Percentiles rank a stretch among this genome's conserved stretches.
Conservation (phyloP, 768 basidiomycete genomes). For the Russula earlei region DNA sequence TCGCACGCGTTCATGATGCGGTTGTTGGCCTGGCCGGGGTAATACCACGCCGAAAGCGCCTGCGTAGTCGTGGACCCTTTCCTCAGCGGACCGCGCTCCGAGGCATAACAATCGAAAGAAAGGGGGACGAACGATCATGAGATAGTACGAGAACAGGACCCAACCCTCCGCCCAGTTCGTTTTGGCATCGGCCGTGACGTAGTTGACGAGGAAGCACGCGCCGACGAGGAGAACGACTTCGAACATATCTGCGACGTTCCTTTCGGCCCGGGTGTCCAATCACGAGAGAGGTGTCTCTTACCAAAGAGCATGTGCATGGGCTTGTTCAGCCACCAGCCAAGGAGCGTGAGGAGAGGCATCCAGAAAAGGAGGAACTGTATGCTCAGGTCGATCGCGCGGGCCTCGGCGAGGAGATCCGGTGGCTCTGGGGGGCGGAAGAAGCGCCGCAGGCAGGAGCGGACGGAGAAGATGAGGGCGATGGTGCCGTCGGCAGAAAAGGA, state of each 20-base stretch:
- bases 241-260: slow-evolving; percentile 43
- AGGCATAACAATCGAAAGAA: too few species aligned
- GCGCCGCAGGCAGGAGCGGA: slow-evolving; percentile 35
- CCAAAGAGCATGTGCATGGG: slow-evolving; percentile 63
- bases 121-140: slow-evolving; percentile 44
- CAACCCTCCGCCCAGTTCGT: slow-evolving; percentile 74
- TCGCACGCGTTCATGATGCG: slow-evolving; percentile 34
- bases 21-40: slow-evolving; percentile 46
- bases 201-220: slow-evolving; percentile 69
- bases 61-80: slow-evolving; percentile 20
- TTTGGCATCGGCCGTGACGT: slow-evolving; percentile 68
- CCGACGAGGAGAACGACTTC: slow-evolving; percentile 58
- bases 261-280: background rate
- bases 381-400: slow-evolving; percentile 63
- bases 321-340: slow-evolving; percentile 57
- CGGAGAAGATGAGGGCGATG: slow-evolving; percentile 49
- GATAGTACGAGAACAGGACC: slow-evolving; percentile 56
- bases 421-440: slow-evolving; percentile 33
- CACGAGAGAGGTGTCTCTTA: slow-evolving; percentile 23
- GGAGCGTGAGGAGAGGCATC: slow-evolving; percentile 62
- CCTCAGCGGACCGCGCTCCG: background rate
- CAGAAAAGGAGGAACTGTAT: slow-evolving; percentile 74
- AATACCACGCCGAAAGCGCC: slow-evolving; percentile 63
- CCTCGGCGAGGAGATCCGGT: slow-evolving; percentile 54
- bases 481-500: slow-evolving; percentile 67